Percentiles rank a stretch among this genome's conserved stretches.
These are phyloP conservation scores for Helenozyma rhizophorensis DNA, from an alignment of 805 yeast genomes.

Conservation along the genomic window DNA sequence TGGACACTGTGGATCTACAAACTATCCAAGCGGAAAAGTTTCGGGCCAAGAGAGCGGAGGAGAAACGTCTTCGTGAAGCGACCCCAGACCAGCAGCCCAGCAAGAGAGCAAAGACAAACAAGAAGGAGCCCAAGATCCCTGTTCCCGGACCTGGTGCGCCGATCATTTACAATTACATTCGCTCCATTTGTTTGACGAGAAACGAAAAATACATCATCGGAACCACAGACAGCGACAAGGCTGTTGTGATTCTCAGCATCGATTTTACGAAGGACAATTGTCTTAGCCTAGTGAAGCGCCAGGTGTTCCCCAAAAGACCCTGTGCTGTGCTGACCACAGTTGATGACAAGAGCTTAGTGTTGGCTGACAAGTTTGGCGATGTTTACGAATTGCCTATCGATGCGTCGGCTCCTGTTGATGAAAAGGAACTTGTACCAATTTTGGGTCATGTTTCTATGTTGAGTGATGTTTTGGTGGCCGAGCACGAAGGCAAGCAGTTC, in stretches of 20 bases:
- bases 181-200: conserved; percentile 53
- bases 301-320: conserved; percentile 89
- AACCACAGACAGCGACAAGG: conserved; percentile 80
- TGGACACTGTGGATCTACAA: conserved; percentile 53
- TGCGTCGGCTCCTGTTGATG: conserved; percentile 33
- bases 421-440: conserved; percentile 54
- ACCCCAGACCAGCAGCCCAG: conserved; percentile 9
- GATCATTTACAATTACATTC: conserved; percentile 60
- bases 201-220: conserved; percentile 54
- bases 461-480: conserved; percentile 59
- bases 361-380: conserved; percentile 97
- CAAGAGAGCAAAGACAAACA: conserved; percentile 10
- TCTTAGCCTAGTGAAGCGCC: conserved; percentile 57
- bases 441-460: conserved; percentile 97
- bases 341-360: conserved; percentile 48
- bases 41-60: conserved; percentile 22
- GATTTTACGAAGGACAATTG: conserved; percentile 37
- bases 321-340: conserved; percentile 63
- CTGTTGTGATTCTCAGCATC: conserved; percentile 58
- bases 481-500: conserved; percentile 40
- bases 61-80: conserved; percentile 16
- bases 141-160: conserved; percentile 57
- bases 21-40: conserved; percentile 44
- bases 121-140: conserved; percentile 15
- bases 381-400: conserved; percentile 61